Evolutionary conservation across 306 rosid species (phyloP).

Genomic region (Canavalia gladiata): DNA sequence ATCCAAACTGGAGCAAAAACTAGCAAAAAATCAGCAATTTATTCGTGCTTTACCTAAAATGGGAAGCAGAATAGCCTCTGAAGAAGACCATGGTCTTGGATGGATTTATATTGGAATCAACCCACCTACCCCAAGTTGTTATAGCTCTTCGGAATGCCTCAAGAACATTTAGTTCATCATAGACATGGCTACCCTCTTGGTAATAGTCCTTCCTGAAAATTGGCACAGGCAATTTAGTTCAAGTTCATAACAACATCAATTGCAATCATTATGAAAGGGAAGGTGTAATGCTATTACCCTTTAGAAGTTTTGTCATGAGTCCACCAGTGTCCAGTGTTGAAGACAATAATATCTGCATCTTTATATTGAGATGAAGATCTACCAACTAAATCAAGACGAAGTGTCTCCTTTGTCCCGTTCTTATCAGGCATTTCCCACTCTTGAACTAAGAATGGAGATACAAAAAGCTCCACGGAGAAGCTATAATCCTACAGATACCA

Average conservation of each 20-base stretch:
- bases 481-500: constrained; percentile 71
- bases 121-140: constrained; percentile 96
- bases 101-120: constrained; percentile 78
- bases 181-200: constrained; percentile 97
- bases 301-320: constrained; percentile 92
- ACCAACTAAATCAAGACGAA: constrained; percentile 91
- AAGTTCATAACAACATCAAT: constrained; percentile 9
- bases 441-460: constrained; percentile 93
- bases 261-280: neutral
- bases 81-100: constrained; percentile 76
- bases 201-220: constrained; percentile 88
- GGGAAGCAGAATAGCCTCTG: constrained; percentile 95
- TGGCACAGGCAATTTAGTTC: constrained; percentile 31
- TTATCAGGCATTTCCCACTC: constrained; percentile 83
- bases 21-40: constrained; percentile 1
- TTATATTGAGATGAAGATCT: constrained; percentile 71
- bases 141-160: constrained; percentile 96
- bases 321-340: constrained; percentile 99
- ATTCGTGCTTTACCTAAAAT: constrained; percentile 74
- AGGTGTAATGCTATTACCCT: constrained; percentile 62
- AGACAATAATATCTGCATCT: constrained; percentile 81
- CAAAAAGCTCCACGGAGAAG: constrained; percentile 89
- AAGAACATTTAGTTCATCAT: constrained; percentile 76
- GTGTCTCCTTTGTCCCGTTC: constrained; percentile 80
- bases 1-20: no score